These are phyloP conservation scores for Abrus precatorius DNA, from an alignment of 306 rosid genomes.

Conservation along the genomic window DNA sequence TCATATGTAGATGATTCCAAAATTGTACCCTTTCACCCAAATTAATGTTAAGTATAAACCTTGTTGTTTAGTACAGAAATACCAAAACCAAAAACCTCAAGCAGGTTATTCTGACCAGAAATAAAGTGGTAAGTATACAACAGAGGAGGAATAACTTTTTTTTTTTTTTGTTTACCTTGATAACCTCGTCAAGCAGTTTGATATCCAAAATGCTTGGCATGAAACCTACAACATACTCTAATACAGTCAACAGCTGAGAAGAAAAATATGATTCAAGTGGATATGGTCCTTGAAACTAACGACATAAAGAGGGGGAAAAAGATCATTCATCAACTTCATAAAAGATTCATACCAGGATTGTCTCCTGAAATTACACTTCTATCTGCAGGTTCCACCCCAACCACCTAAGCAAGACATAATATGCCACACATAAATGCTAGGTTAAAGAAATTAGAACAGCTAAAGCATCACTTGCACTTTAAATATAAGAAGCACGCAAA, in stretches of 20 bases:
- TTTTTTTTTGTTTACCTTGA: constrained; percentile 70
- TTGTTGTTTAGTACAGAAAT: constrained; percentile 25
- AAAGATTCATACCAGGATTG: constrained; percentile 65
- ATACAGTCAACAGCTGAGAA: constrained; percentile 36
- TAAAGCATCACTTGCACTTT: constrained; percentile 39
- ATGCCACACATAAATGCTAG: constrained; percentile 10
- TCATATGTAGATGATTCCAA: constrained; percentile 32
- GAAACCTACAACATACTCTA: constrained; percentile 69
- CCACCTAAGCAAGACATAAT: constrained; percentile 65
- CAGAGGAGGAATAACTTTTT: constrained; percentile 20
- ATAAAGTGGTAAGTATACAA: constrained; percentile 25
- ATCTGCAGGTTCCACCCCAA: constrained; percentile 97
- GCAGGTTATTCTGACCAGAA: constrained; percentile 3
- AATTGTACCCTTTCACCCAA: constrained; percentile 33
- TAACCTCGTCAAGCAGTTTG: constrained; percentile 89
- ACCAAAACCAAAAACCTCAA: constrained; percentile 40
- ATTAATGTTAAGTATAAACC: constrained; percentile 22
- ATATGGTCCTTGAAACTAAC: constrained; percentile 37
- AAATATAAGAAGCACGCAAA: constrained; percentile 29
- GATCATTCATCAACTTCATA: constrained; percentile 17
- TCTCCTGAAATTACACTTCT: constrained; percentile 85
- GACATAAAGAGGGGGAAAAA: neutral
- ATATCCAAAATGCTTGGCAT: constrained; percentile 85
- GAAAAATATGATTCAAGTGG: constrained; percentile 32
- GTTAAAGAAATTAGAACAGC: constrained; percentile 28